A percentile compares a stretch with the other conserved stretches of the same genome.
phyloP scores from a whole-genome alignment of 2,329 filamentous ascomycete species.

The Thielaviopsis musarum region DNA sequence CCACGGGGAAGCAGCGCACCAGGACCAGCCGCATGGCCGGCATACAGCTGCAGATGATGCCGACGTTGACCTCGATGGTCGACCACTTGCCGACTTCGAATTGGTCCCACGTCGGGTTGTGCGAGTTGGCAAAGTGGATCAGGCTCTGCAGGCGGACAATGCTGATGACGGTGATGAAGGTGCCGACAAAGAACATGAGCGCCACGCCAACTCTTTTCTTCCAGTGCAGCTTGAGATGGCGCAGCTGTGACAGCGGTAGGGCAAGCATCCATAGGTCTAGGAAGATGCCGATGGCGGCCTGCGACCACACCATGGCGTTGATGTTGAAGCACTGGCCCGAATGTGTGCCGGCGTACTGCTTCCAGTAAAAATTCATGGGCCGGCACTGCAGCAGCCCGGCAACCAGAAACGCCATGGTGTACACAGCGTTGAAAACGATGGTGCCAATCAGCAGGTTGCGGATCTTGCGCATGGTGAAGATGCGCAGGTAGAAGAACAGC shows the following conservation, averaged over 20 bases:
- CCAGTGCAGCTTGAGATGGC: conserved; percentile 25
- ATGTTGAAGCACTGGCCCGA: conserved; percentile 33
- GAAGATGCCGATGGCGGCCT: conserved; percentile 34
- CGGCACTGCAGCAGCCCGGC: conserved; percentile 32
- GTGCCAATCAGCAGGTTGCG: conserved; percentile 27
- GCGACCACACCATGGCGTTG: conserved; percentile 32
- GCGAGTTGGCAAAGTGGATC: conserved; percentile 15
- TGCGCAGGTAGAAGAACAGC: conserved; percentile 36
- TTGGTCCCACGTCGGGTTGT: conserved; percentile 17
- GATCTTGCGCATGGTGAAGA: conserved; percentile 29
- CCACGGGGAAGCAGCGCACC: conserved; percentile 13
- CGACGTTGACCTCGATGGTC: conserved; percentile 18
- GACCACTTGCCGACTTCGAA: conserved; percentile 17
- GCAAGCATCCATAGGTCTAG: conserved; percentile 35
- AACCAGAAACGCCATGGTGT: conserved; percentile 26
- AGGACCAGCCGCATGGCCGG: conserved; percentile 17
- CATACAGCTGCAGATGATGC: conserved; percentile 19
- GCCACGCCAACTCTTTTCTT: conserved; percentile 32
- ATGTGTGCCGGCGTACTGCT: conserved; percentile 28
- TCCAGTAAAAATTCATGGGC: conserved; percentile 36
- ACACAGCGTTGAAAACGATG: conserved; percentile 22
- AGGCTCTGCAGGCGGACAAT: conserved; percentile 15
- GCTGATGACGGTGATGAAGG: conserved; percentile 20
- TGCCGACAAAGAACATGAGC: conserved; percentile 34
- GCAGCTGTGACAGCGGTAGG: conserved; percentile 30